A percentile compares a stretch with the other conserved stretches of the same genome.
Conservation (phyloP, 1,139 yeast species). For the Zygosaccharomyces pseudobailii region DNA sequence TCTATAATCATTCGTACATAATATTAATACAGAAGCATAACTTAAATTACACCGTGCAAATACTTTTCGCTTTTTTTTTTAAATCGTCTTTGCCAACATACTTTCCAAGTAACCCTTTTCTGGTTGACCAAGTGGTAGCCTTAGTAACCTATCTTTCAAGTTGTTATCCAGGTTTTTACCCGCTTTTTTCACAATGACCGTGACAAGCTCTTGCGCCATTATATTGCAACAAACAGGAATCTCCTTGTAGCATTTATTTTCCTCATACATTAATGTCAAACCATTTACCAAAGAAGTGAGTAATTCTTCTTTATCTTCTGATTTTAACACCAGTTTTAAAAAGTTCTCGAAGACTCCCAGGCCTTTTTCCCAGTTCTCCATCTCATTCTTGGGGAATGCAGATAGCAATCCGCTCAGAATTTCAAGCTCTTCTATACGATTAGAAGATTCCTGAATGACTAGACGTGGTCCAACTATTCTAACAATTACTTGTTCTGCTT, state of each 20-base stretch:
- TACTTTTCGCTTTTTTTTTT: not conserved
- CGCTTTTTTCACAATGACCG: constrained; percentile 8
- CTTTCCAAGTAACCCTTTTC: constrained; percentile 18
- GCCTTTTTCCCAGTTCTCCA: constrained; percentile 55
- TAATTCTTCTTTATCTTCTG: constrained; percentile 24
- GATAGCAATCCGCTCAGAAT: constrained; percentile 42
- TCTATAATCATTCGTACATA: not conserved
- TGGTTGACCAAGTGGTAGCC: constrained; percentile 27
- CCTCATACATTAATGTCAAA: constrained; percentile 37
- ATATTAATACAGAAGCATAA: constrained; percentile 3
- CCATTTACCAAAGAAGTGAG: constrained; percentile 42
- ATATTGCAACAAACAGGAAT: constrained; percentile 29
- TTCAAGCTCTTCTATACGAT: constrained; percentile 38
- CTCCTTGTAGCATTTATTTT: constrained; percentile 14
- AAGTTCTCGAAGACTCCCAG: constrained; percentile 54
- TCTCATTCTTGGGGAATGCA: constrained; percentile 45
- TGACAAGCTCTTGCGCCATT: constrained; percentile 24
- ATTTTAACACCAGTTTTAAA: constrained; percentile 24
- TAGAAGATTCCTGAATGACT: constrained; percentile 41
- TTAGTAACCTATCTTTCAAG: constrained; percentile 12
- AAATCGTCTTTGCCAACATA: constrained; percentile 1
- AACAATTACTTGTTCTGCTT: constrained; percentile 59
- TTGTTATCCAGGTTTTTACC: constrained; percentile 3
- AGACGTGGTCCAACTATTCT: constrained; percentile 60
- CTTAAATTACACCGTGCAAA: not conserved